Evolutionary conservation across 192 early-diverging fungal genomes (phyloP).

Genomic region (Geranomyces variabilis): DNA sequence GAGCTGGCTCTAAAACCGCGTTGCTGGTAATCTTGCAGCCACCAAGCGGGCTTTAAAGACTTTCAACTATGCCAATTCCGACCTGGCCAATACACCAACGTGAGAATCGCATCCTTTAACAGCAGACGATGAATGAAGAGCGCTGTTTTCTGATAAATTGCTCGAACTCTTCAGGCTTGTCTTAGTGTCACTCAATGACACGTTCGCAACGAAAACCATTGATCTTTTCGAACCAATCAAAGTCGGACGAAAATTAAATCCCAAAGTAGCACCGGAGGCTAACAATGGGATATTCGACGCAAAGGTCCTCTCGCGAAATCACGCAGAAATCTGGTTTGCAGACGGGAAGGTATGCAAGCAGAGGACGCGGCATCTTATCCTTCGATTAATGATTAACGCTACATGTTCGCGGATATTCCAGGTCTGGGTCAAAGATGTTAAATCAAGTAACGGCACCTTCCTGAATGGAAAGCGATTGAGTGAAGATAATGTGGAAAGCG

Average conservation of each 20-base stretch:
- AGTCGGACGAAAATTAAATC: slow-evolving; percentile 72
- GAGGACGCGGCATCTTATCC: neutral
- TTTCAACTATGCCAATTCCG: slow-evolving; percentile 31
- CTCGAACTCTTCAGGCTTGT: slow-evolving; percentile 14
- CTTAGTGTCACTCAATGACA: slow-evolving; percentile 32
- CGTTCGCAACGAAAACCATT: slow-evolving; percentile 38
- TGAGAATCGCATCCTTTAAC: neutral
- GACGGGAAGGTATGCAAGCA: slow-evolving; percentile 55
- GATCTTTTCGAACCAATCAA: slow-evolving; percentile 62
- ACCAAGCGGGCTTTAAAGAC: slow-evolving; percentile 36
- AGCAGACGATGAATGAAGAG: neutral
- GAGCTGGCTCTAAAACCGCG: neutral
- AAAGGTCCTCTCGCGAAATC: slow-evolving; percentile 75
- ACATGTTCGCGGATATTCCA: slow-evolving; percentile 27
- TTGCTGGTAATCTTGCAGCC: neutral
- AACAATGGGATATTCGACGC: slow-evolving; percentile 82
- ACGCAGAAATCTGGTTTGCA: slow-evolving; percentile 75
- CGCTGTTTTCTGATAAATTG: neutral
- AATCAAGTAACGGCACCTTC: slow-evolving; percentile 83
- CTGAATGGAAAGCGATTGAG: slow-evolving; percentile 71
- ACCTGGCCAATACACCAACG: slow-evolving; percentile 34
- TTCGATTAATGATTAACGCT: no score
- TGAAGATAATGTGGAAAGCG: slow-evolving; percentile 65
- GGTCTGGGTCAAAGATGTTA: slow-evolving; percentile 74
- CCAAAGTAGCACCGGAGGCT: slow-evolving; percentile 62